Base-by-base conservation (phyloP, 768 basidiomycete genomes). In the Psilocybe sp. region DNA sequence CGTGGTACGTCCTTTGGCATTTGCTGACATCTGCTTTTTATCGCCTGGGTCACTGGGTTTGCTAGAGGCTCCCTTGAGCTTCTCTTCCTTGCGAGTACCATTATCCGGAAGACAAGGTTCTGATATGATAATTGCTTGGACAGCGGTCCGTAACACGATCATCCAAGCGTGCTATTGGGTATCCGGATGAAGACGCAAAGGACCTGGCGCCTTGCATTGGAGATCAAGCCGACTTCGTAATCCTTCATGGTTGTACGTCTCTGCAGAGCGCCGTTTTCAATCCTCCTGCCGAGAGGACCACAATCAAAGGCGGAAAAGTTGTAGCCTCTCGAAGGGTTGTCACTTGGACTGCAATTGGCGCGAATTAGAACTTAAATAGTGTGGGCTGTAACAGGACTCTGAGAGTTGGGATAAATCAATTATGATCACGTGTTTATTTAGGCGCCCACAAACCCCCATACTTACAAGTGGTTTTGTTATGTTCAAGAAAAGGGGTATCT, bases 201-300 rank as follows among this genome's bases (percentile, higher is more conserved):
- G 61, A 64, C 47, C 67, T 82, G 4, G 58, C 67, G 38, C 70
- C 75, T n/a, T 52, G 50, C 37, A 36, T 62, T 38, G 77, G 74
- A 16, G 73, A 75, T 55, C 67, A 64, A 16, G 80, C 83, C 7
- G 78, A 85, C 63, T 81, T 85, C 45, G 77, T 85, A 20, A 66
- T 85, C 47, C 66, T 85, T 46, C 82, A 81, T 55, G 76, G 73
- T 35, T 71, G 72, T 47, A 57, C 61, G 31, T 62, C 67, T 18
- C 60, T 80, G 45, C 76, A 73, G 54, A 69, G 72, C 49, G 76
- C 73, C 9, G 75, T 78, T 15, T 70, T 82, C 32, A 71, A 73
- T 56, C 82, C 83, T 4, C 53, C 60, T 43, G 75, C 70, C 48
- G 72, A 75, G 52, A 74, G 80, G 40, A 81, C 77, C 9, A 81